Evolutionary conservation across 1,284 basidiomycete species (phyloP).

Genomic region (Marasmius sp.): DNA sequence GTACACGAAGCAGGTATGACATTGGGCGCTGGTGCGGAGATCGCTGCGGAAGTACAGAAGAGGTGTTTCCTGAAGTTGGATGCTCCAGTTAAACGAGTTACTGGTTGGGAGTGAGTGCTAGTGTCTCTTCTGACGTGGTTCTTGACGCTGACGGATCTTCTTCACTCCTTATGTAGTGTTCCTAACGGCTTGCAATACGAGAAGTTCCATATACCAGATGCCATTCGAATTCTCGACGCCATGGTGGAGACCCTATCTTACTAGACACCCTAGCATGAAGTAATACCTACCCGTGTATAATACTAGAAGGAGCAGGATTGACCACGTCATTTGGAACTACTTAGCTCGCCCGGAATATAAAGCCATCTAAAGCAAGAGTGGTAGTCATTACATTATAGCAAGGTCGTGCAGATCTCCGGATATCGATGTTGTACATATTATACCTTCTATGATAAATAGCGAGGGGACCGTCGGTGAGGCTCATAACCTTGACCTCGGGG

Average conservation of each 20-base stretch:
- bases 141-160: background rate
- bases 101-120: constrained; percentile 88
- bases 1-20: constrained; percentile 90
- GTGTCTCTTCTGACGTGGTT: background rate
- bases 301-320: too few species aligned
- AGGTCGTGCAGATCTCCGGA: too few species aligned
- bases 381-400: too few species aligned
- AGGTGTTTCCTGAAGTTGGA: constrained; percentile 84
- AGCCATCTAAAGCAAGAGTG: too few species aligned
- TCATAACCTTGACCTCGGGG: background rate
- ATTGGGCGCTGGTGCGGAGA: constrained; percentile 85
- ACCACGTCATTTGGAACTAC: too few species aligned
- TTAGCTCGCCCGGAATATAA: too few species aligned
- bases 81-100: constrained; percentile 84
- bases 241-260: constrained; percentile 75
- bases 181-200: constrained; percentile 84
- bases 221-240: constrained; percentile 80
- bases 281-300: too few species aligned
- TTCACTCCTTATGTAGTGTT: constrained; percentile 45
- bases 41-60: constrained; percentile 84
- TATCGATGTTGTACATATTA: too few species aligned
- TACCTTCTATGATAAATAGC: too few species aligned
- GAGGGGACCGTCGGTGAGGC: background rate
- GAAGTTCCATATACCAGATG: constrained; percentile 89
- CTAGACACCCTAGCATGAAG: background rate